Base-by-base conservation (phyloP, 352 stramenopile genomes). In the Pythium chondricola region DNA sequence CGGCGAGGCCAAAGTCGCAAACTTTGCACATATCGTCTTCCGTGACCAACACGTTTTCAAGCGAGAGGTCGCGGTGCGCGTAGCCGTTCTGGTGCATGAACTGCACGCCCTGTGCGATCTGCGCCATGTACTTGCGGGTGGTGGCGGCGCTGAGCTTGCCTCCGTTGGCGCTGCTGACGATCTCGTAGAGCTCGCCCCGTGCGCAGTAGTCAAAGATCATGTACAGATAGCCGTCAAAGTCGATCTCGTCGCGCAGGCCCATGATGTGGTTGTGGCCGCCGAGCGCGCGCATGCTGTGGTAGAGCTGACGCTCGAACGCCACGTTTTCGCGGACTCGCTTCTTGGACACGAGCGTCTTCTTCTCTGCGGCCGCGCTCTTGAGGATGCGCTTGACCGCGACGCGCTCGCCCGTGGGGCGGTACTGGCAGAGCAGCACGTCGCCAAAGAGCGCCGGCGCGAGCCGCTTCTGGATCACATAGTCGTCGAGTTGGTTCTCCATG, bases 31-130 rank as follows among this genome's bases (percentile, higher is more conserved):
- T 66, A 43, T 88, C 74, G 39, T 83, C 67, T 16, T 76, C 62
- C 21, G 72, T 79, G 17, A 93, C 75, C 10, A 93, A 66, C 57
- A 93, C 74, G 57, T 93, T 93, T 61, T 93, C 82, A 46, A 90
- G 74, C 48, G 81, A 93, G 22, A 93, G 36, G 58, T 93, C 81
- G 53, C 81, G 78, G 51, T 93, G 82, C 24, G 78, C 78, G 65
- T 85, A 87, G 44, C 79, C 82, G 24, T 74, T 76, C 22, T 66
- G 48, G 58, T 93, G 82, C 50, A 93, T 56, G 51, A 88, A 93
- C 40, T 83, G 67, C 17, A 93, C 75, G 17, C 78, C 78, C 27
- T 56, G 48, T 1, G 77, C 71, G 52, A 93, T 88, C 61, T 93
- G 77, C 0, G 56, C 52, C 43, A 86, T 43, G 66, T 89, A 92